Evolutionary conservation across 1,139 yeast genomes (phyloP).

Genomic region (Yamadazyma triangularis): DNA sequence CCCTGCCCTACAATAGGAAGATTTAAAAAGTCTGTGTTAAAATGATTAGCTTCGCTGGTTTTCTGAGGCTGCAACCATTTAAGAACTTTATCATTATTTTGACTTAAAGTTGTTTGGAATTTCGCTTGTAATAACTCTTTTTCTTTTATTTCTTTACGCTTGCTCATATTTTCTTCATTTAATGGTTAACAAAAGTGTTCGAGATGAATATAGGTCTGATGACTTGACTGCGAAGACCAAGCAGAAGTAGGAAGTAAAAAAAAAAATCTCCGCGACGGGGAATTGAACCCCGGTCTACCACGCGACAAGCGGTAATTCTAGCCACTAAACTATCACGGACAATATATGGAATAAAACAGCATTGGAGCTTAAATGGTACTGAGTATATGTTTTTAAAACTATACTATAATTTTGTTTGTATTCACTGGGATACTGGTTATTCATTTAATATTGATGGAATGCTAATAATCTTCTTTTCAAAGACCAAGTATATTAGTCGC

Average conservation of each 20-base stretch:
- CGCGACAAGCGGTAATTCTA: slow-evolving; percentile 46
- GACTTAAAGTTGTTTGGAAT: slow-evolving; percentile 40
- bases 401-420: no score
- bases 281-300: slow-evolving; percentile 47
- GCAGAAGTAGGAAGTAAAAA: no score
- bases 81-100: slow-evolving; percentile 30
- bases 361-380: no score
- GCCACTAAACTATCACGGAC: slow-evolving; percentile 46
- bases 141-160: slow-evolving; percentile 40
- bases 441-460: no score
- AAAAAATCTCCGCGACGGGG: slow-evolving; percentile 39
- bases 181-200: no score
- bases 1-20: slow-evolving; percentile 48
- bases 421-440: no score
- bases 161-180: slow-evolving; percentile 16
- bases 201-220: no score
- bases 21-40: slow-evolving; percentile 31
- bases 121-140: slow-evolving; percentile 48
- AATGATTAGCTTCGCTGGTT: not conserved
- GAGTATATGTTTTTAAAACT: no score
- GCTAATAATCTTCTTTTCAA: no score
- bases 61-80: slow-evolving; percentile 34
- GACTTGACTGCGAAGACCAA: no score
- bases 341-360: not conserved
- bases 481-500: no score